A percentile compares a stretch with the other conserved stretches of the same genome.
Conservation (phyloP, 192 early-diverging fungal genomes). For the Haplosporangium gracile region DNA sequence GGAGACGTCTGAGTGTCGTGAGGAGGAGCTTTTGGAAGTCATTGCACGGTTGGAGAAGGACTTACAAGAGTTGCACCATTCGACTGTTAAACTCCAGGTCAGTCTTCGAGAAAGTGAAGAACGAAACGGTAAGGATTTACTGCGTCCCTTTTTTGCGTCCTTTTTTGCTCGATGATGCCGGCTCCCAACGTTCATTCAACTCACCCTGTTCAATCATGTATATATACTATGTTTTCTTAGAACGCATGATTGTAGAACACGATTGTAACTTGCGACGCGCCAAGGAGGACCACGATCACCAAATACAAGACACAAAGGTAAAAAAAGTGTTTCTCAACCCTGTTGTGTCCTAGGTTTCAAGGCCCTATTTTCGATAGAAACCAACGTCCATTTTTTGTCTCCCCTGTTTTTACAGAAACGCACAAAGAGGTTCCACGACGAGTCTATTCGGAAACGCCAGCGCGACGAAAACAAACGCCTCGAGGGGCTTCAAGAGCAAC, state of each 20-base stretch:
- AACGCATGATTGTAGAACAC: neutral
- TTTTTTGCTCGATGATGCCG: neutral
- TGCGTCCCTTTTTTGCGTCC: neutral
- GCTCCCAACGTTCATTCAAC: neutral
- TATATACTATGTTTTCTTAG: neutral
- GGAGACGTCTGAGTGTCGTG: neutral
- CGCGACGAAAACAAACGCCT: constrained; percentile 12
- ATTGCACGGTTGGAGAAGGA: constrained; percentile 12
- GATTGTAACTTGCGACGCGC: neutral
- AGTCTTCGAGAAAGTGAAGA: neutral
- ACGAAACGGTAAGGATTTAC: neutral
- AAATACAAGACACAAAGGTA: neutral
- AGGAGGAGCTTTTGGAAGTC: neutral
- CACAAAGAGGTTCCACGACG: neutral
- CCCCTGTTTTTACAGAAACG: neutral
- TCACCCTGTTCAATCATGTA: neutral
- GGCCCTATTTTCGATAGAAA: neutral
- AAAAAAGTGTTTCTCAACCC: neutral
- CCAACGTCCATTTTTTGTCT: neutral
- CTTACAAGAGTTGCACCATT: neutral
- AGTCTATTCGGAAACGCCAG: constrained; percentile 5
- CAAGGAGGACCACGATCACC: neutral
- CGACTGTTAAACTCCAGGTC: neutral
- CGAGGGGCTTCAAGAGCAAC: neutral
- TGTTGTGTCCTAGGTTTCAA: no score